These are phyloP conservation scores for Yarrowia sp. DNA, from an alignment of 805 yeast genomes.

Conservation along the genomic window DNA sequence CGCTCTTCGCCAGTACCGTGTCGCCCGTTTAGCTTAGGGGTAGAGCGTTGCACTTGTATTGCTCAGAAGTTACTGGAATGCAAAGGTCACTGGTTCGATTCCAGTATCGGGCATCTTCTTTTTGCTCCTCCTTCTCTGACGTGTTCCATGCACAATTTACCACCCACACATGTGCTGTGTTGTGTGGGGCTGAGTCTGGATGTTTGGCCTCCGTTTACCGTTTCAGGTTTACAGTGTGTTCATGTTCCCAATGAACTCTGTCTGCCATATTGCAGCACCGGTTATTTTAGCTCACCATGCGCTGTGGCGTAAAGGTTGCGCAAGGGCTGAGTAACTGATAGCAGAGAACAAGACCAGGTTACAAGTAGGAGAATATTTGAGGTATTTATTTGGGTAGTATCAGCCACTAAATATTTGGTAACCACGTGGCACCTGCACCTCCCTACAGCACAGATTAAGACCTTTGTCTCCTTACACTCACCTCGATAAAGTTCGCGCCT, in stretches of 20 bases:
- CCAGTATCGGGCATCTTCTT: constrained; percentile 40
- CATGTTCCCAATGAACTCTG: too few relatives aligned
- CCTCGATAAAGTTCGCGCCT: constrained; percentile 1
- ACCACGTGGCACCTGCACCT: too few relatives aligned
- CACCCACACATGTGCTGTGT: neutral
- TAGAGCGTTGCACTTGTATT: constrained; percentile 99
- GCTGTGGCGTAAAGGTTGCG: constrained; percentile 23
- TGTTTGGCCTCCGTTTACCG: too few relatives aligned
- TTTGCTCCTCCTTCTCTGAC: neutral
- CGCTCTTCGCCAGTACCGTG: neutral
- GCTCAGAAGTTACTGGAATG: constrained; percentile 29
- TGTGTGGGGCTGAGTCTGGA: neutral
- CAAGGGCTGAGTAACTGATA: too few relatives aligned
- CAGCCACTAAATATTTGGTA: too few relatives aligned
- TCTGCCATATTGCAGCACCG: too few relatives aligned
- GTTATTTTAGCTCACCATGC: neutral
- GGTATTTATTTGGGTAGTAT: too few relatives aligned
- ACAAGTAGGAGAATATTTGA: too few relatives aligned
- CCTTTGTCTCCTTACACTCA: neutral
- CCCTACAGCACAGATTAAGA: too few relatives aligned
- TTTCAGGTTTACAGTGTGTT: too few relatives aligned
- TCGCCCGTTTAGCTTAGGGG: constrained; percentile 85
- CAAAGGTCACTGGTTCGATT: constrained; percentile 45
- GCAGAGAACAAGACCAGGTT: too few relatives aligned
- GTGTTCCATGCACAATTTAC: too few relatives aligned